Conservation (phyloP, 108 stramenopile species). For the Seminavis robusta region DNA sequence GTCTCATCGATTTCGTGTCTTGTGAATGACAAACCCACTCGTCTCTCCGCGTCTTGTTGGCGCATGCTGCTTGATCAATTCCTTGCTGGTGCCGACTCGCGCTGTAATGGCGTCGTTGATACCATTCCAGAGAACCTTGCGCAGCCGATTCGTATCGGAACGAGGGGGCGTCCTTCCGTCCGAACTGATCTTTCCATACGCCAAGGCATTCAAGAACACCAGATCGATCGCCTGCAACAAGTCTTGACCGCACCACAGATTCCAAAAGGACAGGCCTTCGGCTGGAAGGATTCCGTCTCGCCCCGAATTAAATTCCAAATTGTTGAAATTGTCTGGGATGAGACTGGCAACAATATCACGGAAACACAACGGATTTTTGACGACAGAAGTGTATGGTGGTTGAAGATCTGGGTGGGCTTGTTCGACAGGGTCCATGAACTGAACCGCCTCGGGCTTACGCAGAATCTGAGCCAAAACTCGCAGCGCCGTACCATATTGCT, state of each 20-base stretch:
- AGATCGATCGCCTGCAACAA: conserved; percentile 70
- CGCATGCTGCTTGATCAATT: conserved; percentile 15
- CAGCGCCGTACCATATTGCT: conserved; percentile 33
- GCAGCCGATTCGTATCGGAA: conserved; percentile 42
- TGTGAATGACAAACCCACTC: conserved; percentile 52
- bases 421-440: conserved; percentile 46
- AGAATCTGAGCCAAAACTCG: conserved; percentile 39
- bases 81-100: conserved; percentile 5
- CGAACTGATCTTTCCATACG: conserved; percentile 39
- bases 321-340: conserved; percentile 19
- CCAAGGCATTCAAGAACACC: conserved; percentile 63
- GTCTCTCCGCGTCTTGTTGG: conserved; percentile 48
- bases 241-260: conserved; percentile 63
- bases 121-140: conserved; percentile 52
- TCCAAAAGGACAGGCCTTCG: conserved; percentile 37
- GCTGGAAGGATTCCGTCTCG: conserved; percentile 28
- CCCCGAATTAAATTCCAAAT: conserved; percentile 7
- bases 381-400: conserved; percentile 31
- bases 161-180: conserved; percentile 29
- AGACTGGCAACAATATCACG: conserved; percentile 49
- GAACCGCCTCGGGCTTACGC: conserved; percentile 27
- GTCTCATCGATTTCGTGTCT: no score
- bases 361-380: conserved; percentile 63
- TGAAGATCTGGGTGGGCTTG: conserved; percentile 13
- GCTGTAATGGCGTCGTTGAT: conserved; percentile 34